Percentiles rank a stretch among this genome's conserved stretches.
These are phyloP conservation scores for Fusarium coffeatum DNA, from an alignment of 2,329 filamentous ascomycete genomes.

Conservation along the genomic window DNA sequence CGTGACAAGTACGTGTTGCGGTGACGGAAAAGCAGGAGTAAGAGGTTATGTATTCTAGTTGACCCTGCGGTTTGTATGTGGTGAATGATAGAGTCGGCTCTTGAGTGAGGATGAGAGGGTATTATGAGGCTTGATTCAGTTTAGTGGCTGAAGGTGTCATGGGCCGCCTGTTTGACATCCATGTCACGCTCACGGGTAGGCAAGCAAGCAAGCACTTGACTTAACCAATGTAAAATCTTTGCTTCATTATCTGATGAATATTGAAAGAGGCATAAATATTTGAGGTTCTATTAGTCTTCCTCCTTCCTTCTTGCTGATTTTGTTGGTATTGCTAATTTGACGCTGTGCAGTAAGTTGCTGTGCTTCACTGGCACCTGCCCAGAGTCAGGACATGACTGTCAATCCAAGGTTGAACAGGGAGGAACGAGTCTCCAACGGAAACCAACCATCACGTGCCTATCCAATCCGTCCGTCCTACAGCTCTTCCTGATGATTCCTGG, in stretches of 20 bases:
- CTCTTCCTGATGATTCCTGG: neutral
- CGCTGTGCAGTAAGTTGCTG: neutral
- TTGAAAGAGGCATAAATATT: neutral
- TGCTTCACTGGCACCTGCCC: neutral
- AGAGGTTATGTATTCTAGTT: neutral
- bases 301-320: neutral
- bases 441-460: neutral
- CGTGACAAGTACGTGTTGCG: neutral
- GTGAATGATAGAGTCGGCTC: neutral
- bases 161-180: slow-evolving; percentile 1
- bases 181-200: slow-evolving; percentile 23
- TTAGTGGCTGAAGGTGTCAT: slow-evolving; percentile 29
- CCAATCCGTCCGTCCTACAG: neutral
- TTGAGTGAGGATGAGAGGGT: slow-evolving; percentile 21
- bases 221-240: neutral
- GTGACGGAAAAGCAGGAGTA: too few species aligned
- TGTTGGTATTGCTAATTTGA: neutral
- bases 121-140: slow-evolving; percentile 17
- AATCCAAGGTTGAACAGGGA: neutral
- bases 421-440: neutral
- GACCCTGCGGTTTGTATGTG: neutral
- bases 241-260: neutral
- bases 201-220: neutral
- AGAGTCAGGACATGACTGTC: neutral
- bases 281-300: neutral